Conservation (phyloP, 2,329 filamentous ascomycete species). For the Magnaporthiopsis incrustans region DNA sequence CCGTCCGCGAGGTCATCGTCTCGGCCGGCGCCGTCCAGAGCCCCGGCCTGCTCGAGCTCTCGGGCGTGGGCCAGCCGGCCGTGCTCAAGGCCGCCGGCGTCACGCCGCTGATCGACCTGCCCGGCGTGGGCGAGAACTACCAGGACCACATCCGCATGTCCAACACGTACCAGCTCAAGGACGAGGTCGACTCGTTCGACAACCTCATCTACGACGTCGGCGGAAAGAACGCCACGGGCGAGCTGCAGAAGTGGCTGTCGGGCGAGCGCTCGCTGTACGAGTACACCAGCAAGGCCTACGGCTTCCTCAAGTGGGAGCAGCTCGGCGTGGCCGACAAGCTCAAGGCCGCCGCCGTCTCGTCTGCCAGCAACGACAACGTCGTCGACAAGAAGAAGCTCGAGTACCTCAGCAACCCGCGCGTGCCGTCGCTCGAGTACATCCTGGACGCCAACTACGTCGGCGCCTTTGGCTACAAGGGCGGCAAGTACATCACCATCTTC, state of each 20-base stretch:
- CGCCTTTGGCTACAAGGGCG: conserved; percentile 12
- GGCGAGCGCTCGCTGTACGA: conserved; percentile 2
- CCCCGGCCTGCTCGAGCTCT: conserved; percentile 17
- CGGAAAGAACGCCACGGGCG: neutral
- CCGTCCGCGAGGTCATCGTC: conserved; percentile 14
- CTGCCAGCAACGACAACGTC: conserved; percentile 9
- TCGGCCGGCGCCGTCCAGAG: conserved; percentile 8
- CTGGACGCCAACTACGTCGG: neutral
- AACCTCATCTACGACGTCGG: neutral
- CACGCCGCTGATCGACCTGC: conserved; percentile 40
- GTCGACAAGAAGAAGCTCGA: neutral
- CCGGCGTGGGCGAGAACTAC: conserved; percentile 50
- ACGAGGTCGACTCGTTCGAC: conserved; percentile 10
- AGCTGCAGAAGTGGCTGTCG: neutral
- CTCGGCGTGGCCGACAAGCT: neutral
- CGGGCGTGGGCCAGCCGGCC: conserved; percentile 41
- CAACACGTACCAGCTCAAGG: neutral
- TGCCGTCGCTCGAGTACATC: conserved; percentile 29
- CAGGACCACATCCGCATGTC: conserved; percentile 15
- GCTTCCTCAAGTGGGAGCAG: neutral
- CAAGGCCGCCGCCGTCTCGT: neutral
- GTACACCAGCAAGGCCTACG: neutral
- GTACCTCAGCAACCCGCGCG: conserved; percentile 29
- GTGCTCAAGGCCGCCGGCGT: conserved; percentile 40
- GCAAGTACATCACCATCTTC: conserved; percentile 21